Percentiles rank a stretch among this genome's conserved stretches.
These are phyloP conservation scores for Lactarius deliciosus DNA, from an alignment of 768 basidiomycete species.

Conservation along the genomic window DNA sequence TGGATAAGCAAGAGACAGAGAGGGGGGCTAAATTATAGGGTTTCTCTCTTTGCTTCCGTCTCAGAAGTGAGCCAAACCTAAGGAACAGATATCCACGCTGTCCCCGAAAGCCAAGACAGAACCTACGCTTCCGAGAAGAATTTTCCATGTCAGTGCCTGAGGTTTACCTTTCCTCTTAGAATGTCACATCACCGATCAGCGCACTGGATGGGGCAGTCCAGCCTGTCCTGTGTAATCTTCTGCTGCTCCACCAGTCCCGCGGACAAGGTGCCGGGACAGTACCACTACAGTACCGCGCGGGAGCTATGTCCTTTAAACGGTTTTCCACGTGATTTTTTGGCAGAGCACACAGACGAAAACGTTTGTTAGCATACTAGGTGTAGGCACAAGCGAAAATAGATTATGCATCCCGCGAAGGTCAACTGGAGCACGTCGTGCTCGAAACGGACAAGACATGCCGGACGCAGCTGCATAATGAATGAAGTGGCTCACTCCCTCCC, in stretches of 20 bases:
- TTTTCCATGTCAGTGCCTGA: conserved; percentile 7
- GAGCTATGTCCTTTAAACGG: conserved; percentile 65
- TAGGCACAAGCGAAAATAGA: conserved; percentile 44
- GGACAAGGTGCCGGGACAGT: conserved; percentile 52
- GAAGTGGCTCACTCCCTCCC: too few relatives aligned
- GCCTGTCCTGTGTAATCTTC: neutral
- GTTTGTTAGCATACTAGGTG: conserved; percentile 60
- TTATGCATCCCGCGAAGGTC: neutral
- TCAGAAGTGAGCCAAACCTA: too few relatives aligned
- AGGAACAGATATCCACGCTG: too few relatives aligned
- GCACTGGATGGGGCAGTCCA: neutral
- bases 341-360: conserved; percentile 61
- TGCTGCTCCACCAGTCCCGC: neutral
- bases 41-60: too few relatives aligned
- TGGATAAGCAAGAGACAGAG: too few relatives aligned
- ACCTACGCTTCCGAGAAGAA: neutral
- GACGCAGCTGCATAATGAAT: too few relatives aligned
- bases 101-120: neutral
- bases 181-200: conserved; percentile 1
- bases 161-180: conserved; percentile 17
- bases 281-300: conserved; percentile 54
- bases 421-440: conserved; percentile 46
- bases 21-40: too few relatives aligned
- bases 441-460: conserved; percentile 43
- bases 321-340: conserved; percentile 63